These are phyloP conservation scores for Moricandia arvensis DNA, from an alignment of 345 rosid genomes.

Conservation along the genomic window DNA sequence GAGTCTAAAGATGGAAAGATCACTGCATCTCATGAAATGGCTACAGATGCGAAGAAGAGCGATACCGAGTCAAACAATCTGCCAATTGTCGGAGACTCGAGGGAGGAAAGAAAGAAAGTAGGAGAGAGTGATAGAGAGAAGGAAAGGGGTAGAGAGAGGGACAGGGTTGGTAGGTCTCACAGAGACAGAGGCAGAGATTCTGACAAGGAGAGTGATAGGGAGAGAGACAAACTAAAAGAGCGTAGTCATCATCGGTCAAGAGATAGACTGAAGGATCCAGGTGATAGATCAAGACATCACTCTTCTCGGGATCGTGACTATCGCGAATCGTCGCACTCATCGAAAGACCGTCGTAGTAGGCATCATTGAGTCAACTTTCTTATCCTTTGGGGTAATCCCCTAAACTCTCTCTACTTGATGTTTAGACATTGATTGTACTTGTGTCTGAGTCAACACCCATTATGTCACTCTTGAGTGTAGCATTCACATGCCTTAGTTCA, in stretches of 20 bases:
- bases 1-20: conserved; percentile 50
- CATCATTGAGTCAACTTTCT: conserved; percentile 10
- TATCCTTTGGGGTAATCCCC: background rate
- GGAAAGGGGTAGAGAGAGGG: conserved; percentile 50
- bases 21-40: conserved; percentile 48
- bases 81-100: conserved; percentile 45
- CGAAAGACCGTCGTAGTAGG: conserved; percentile 33
- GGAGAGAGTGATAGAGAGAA: conserved; percentile 68
- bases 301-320: conserved; percentile 60
- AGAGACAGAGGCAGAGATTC: conserved; percentile 80
- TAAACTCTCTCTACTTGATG: background rate
- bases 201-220: conserved; percentile 77
- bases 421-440: conserved; percentile 7
- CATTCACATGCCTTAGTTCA: background rate
- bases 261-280: conserved; percentile 72
- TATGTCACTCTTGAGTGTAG: background rate
- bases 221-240: conserved; percentile 66
- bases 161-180: conserved; percentile 62
- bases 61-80: conserved; percentile 55
- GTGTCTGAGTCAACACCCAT: background rate
- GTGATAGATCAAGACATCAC: conserved; percentile 73
- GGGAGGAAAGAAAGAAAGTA: conserved; percentile 54
- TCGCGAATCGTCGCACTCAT: conserved; percentile 19
- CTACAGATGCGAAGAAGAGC: conserved; percentile 60
- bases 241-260: conserved; percentile 63